phyloP scores from a whole-genome alignment of 345 rosid species.

The Erodium maritimum region DNA sequence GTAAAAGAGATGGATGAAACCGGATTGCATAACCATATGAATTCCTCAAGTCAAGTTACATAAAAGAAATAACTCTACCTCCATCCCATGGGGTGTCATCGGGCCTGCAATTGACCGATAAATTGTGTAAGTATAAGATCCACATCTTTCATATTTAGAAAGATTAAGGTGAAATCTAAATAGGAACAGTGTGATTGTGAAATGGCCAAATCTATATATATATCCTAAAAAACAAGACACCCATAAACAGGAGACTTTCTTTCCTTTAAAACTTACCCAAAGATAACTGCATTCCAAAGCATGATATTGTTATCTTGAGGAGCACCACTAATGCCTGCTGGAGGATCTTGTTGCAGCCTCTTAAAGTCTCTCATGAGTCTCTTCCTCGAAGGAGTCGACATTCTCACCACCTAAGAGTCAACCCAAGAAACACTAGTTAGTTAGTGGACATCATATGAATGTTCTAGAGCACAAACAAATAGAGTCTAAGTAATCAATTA shows the following conservation, averaged over 20 bases:
- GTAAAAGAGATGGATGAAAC: neutral
- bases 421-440: neutral
- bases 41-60: neutral
- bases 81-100: constrained; percentile 52
- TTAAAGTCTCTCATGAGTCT: constrained; percentile 60
- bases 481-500: neutral
- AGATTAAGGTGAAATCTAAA: no score
- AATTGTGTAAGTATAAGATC: neutral
- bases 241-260: neutral
- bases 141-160: no score
- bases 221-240: neutral
- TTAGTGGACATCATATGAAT: neutral
- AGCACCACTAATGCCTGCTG: constrained; percentile 58
- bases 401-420: constrained; percentile 3
- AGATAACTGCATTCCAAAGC: constrained; percentile 62
- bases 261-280: constrained; percentile 27
- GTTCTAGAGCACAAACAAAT: neutral
- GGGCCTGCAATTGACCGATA: constrained; percentile 26
- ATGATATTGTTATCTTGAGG: constrained; percentile 51
- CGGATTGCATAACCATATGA: neutral
- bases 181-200: neutral
- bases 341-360: constrained; percentile 66
- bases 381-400: constrained; percentile 71
- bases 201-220: neutral
- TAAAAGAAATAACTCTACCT: neutral